Conservation (phyloP, 2,329 filamentous ascomycete species). For the Ophiostoma australiae region DNA sequence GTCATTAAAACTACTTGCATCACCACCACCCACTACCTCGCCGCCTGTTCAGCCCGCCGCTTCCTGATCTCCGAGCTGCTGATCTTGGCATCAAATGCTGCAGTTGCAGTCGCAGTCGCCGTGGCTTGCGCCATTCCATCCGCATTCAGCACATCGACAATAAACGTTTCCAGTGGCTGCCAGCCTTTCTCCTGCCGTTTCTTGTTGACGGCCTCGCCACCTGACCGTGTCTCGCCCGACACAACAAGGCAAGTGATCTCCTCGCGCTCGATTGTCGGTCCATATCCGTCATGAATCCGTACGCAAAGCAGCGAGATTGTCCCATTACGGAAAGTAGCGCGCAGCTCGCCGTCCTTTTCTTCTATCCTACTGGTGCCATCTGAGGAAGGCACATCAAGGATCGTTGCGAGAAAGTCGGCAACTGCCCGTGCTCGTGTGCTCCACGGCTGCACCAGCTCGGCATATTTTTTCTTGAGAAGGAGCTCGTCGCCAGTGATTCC, state of each 20-base stretch:
- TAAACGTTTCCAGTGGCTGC: slow-evolving; percentile 71
- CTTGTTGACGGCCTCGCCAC: slow-evolving; percentile 81
- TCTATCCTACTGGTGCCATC: slow-evolving; percentile 32
- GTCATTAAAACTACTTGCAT: neutral
- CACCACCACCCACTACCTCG: neutral
- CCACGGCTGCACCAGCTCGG: slow-evolving; percentile 77
- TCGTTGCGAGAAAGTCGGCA: slow-evolving; percentile 67
- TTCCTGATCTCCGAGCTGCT: slow-evolving; percentile 81
- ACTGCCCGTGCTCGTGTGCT: slow-evolving; percentile 63
- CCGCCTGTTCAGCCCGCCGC: slow-evolving; percentile 38
- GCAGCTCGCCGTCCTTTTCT: slow-evolving; percentile 43
- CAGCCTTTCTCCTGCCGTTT: slow-evolving; percentile 72
- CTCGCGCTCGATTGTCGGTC: slow-evolving; percentile 81
- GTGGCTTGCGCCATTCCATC: slow-evolving; percentile 40
- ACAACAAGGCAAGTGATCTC: slow-evolving; percentile 76
- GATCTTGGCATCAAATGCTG: slow-evolving; percentile 70
- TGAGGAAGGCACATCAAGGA: slow-evolving; percentile 46
- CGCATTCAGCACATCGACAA: slow-evolving; percentile 81
- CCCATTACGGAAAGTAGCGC: slow-evolving; percentile 55
- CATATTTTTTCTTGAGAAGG: slow-evolving; percentile 82
- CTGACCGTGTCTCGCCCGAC: slow-evolving; percentile 79
- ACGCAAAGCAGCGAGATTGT: slow-evolving; percentile 69
- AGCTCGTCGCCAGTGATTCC: slow-evolving; percentile 87
- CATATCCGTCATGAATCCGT: slow-evolving; percentile 81
- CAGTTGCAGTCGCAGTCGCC: slow-evolving; percentile 34